phyloP scores from a whole-genome alignment of 257 asterid species.

The Nicotiana benthamiana region DNA sequence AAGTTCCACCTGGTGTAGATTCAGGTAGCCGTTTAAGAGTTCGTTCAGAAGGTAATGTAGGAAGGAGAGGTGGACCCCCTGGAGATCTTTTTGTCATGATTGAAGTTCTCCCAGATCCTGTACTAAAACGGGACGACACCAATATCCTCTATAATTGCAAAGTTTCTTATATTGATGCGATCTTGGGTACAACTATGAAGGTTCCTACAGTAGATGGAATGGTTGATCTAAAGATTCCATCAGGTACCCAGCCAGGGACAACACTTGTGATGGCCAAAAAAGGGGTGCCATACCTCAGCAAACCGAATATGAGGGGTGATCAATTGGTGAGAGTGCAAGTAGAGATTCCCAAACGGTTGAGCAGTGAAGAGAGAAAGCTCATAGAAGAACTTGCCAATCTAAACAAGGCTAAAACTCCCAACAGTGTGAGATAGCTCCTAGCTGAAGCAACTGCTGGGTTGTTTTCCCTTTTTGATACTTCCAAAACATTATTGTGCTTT shows the following conservation, averaged over 20 bases:
- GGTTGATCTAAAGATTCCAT: conserved; percentile 80
- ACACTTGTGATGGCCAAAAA: conserved; percentile 88
- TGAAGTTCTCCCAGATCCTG: conserved; percentile 70
- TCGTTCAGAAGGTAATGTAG: conserved; percentile 86
- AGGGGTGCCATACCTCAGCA: conserved; percentile 74
- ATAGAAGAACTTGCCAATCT: conserved; percentile 76
- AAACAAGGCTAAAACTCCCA: conserved; percentile 66
- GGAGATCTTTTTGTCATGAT: conserved; percentile 87
- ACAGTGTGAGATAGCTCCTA: conserved; percentile 40
- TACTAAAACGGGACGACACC: conserved; percentile 77
- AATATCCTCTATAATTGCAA: conserved; percentile 82
- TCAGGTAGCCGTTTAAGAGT: conserved; percentile 83
- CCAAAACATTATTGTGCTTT: not conserved
- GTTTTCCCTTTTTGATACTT: not conserved
- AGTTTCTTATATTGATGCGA: conserved; percentile 83
- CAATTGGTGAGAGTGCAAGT: conserved; percentile 94
- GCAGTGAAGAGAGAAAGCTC: conserved; percentile 87
- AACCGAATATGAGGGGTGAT: conserved; percentile 83
- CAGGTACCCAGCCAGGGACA: conserved; percentile 94
- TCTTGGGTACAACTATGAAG: conserved; percentile 68
- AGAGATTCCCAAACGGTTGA: conserved; percentile 88
- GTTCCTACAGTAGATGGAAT: conserved; percentile 92
- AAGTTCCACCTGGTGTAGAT: conserved; percentile 93
- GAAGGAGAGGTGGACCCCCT: conserved; percentile 82
- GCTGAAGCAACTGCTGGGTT: not conserved